Evolutionary conservation across 2,329 filamentous ascomycete species (phyloP), one percentile per base, ranked within the genome.

Genomic region (Colletotrichum simmondsii): DNA sequence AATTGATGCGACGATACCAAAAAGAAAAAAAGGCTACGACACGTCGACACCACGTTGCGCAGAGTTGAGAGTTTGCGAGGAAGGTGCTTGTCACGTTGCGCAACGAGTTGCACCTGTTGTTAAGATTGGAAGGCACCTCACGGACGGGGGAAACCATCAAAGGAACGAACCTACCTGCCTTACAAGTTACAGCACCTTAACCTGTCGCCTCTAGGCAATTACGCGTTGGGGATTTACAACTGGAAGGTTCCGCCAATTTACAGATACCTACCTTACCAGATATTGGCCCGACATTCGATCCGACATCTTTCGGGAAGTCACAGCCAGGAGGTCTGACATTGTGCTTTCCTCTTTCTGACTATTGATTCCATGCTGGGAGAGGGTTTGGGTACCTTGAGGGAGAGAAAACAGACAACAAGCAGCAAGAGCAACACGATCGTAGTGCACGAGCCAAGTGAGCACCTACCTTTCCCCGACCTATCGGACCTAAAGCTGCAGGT

Each of bases 41-140:
- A 14, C 14, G 16, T 46, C 57, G 58, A 19, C 65, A 30, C 54
- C 65, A 68, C 57, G 46, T 63, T 32, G 65, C 46, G 16, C 22
- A 62, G 57, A 61, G 57, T 61, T 62, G 57, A 12, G 11, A 22
- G 28, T 35, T 30, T 35, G 28, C 57, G 35, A 22, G 28, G 30
- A 59, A 59, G 57, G 19, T n/a, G 30, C 57, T 28, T 59, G 57
- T 10, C n/a, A 59, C 57, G 16, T 32, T 30, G 57, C 28, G 57
- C 19, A 14, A 61, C 22, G 35, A 60, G 58, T 19, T 42, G 42
- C 19, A 49, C 42, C 19, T 49, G 16, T 19, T 49, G 42, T 42
- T 42, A 19, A 42, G 19, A 49, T 49, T 49, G 19, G 42, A 11
- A 49, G 19, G 42, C 19, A 22, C 42, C 42, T 49, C 19, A 22